These are phyloP conservation scores for Articulospora tetracladia DNA, from an alignment of 495 filamentous ascomycete species.

Conservation along the genomic window DNA sequence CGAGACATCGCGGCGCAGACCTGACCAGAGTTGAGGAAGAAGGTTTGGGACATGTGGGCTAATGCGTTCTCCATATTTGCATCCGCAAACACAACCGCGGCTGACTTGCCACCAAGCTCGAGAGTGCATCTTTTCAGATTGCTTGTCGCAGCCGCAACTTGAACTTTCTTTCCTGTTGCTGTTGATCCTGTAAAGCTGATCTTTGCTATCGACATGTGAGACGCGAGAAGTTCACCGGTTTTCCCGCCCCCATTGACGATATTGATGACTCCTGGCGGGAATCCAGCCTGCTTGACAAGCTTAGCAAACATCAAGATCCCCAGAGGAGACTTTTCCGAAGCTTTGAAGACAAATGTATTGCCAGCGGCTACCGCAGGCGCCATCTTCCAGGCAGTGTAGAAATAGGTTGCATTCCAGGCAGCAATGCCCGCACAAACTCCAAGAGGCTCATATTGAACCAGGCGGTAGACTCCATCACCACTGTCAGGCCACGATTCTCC, in stretches of 20 bases:
- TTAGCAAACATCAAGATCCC: conserved; percentile 56
- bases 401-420: conserved; percentile 80
- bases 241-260: conserved; percentile 46
- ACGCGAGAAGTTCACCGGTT: conserved; percentile 48
- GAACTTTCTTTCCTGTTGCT: conserved; percentile 53
- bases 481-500: too few relatives aligned
- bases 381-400: conserved; percentile 63
- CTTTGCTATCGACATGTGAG: conserved; percentile 48
- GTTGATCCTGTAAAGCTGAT: conserved; percentile 59
- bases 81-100: conserved; percentile 61
- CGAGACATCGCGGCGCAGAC: conserved; percentile 91
- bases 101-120: conserved; percentile 67
- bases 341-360: conserved; percentile 74
- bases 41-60: conserved; percentile 41
- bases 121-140: conserved; percentile 63
- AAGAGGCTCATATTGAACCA: conserved; percentile 75
- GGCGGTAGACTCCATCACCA: conserved; percentile 22
- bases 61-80: conserved; percentile 59
- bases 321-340: conserved; percentile 70
- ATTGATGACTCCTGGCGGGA: conserved; percentile 59
- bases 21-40: conserved; percentile 65
- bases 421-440: conserved; percentile 79
- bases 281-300: conserved; percentile 69
- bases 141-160: conserved; percentile 49
- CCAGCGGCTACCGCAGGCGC: conserved; percentile 77